Base-by-base conservation (phyloP, 306 rosid genomes). In the Astragalus membranaceus region DNA sequence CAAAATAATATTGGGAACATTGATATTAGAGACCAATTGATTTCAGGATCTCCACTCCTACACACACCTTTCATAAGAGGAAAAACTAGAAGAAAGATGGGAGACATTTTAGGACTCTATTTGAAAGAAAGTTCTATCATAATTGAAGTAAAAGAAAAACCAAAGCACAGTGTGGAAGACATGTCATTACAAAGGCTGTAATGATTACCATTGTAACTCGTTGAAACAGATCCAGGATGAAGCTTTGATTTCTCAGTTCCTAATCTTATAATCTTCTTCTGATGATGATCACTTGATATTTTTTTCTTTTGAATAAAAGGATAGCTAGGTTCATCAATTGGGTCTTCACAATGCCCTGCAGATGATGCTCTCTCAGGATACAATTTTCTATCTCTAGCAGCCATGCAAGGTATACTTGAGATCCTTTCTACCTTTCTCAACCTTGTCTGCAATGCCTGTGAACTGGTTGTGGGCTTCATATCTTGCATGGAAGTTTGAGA, bases 161-260 rank as follows among this genome's bases (percentile, higher is more conserved):
- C 55, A 63, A 52, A 48, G 51, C n/a, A 55, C 64, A 50, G 3
- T 23, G 41, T 8, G 17, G 20, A 13, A 46, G 52, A 12, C 5
- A 13, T 5, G 10, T 51, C 6, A 6, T 47, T 48, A 59, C 36
- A 47, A 76, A 52, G 55, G 10, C 46, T 58, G 37, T 11, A 10
- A 76, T 39, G 55, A 52, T 47, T 75, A 86, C 95, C 91, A 59
- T 62, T 62, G 52, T 26, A 69, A 44, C 71, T 70, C 32, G 10
- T n/a, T 53, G 77, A 64, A 37, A 33, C 53, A 23, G 79, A 69
- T 64, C 62, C 84, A 35, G 14, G 59, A 72, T 53, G 64, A 68
- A 42, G 37, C 47, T 71, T 53, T 10, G 26, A 52, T 17, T 74
- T 62, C 66, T 76, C 64, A 8, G 43, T 16, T 55, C 70, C 74